Evolutionary conservation across 441 rosid genomes (phyloP), one percentile per base, ranked within the genome.

Genomic region (Omphalea diandra): DNA sequence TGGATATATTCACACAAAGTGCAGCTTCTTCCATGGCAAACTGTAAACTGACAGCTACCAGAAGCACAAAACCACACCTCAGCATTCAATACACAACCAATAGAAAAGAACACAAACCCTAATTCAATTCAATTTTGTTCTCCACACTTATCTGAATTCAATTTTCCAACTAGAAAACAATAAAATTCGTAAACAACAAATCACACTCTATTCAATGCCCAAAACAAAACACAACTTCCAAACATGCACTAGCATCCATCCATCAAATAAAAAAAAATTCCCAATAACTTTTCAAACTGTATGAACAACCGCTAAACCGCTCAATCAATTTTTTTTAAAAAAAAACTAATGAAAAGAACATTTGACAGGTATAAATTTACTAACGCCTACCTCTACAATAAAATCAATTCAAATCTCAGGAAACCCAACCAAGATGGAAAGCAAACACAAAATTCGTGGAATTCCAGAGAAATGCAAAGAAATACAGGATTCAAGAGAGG

Each of bases 11-110:
- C 77, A 69, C 53, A 76, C 85, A 82, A 80, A 77, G 77, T 31
- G 77, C 80, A 60, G 49, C 84, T 74, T 84, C 94, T 79, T 76
- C 94, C 92, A 87, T 85, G 70, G 52, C 63, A 22, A 69, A 65
- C 69, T 58, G 47, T 17, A 29, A 44, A 69, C 63, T 60, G 38
- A 70, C 62, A 65, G 67, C 67, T 55, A 40, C 15, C 31, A 22
- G 29, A 17, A 68, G 33, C 54, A 24, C n/a, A 36, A 54, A 24
- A 7, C 60, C 52, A 31, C 73, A 14, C 49, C 24, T 70, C 60
- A 32, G 72, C 88, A 83, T 86, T 75, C 85, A 85, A 71, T 40
- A 75, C 14, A 47, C 27, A 55, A 74, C 24, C 35, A 38, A 61
- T 41, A 54, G 7, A 57, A n/a, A 58, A 54, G 56, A 66, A 65